Percentiles rank a stretch among this genome's conserved stretches.
Evolutionary conservation across 306 rosid genomes (phyloP).

Genomic region (Malus domestica): DNA sequence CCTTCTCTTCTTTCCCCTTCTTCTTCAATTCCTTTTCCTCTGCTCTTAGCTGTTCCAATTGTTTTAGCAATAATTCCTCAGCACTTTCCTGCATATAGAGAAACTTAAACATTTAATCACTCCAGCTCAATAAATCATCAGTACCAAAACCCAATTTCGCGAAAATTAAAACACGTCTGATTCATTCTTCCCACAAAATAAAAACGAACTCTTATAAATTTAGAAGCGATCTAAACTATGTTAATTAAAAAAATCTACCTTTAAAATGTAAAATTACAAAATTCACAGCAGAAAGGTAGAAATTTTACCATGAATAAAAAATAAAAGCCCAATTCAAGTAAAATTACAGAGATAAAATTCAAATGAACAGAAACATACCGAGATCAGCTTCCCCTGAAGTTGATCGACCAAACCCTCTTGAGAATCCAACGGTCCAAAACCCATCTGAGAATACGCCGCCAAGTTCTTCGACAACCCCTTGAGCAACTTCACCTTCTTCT

Average conservation of each 20-base stretch:
- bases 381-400: conserved; percentile 29
- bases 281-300: background rate
- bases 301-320: background rate
- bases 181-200: background rate
- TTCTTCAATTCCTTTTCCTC: conserved; percentile 61
- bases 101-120: background rate
- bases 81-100: conserved; percentile 35
- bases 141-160: background rate
- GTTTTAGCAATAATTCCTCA: conserved; percentile 39
- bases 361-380: conserved; percentile 33
- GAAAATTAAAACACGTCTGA: background rate
- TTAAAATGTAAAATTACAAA: background rate
- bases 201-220: background rate
- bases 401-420: conserved; percentile 22
- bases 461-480: conserved; percentile 35
- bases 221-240: background rate
- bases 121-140: background rate
- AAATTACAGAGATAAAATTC: background rate
- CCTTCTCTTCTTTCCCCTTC: conserved; percentile 46
- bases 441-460: conserved; percentile 29
- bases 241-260: background rate
- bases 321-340: background rate
- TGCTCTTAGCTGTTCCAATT: conserved; percentile 40
- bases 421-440: conserved; percentile 21
- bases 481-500: conserved; percentile 57